Evolutionary conservation across 2,329 filamentous ascomycete genomes (phyloP), one percentile per base, ranked within the genome.

Genomic region (Chaetomiaceae sp.): DNA sequence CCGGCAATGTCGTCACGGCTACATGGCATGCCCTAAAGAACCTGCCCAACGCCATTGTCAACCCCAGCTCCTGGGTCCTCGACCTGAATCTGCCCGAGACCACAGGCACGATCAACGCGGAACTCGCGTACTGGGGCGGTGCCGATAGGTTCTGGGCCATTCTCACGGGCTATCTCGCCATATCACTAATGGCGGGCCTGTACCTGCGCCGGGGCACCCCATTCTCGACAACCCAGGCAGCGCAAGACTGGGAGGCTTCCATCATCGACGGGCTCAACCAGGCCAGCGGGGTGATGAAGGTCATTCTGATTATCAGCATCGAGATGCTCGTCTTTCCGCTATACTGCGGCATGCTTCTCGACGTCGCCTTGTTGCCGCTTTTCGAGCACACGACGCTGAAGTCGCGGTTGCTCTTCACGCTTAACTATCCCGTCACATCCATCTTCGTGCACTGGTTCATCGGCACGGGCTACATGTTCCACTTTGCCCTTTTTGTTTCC

Each of bases 381-480:
- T 99, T 99, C 66, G 86, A 90, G 58, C 78, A 85, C 57, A 86
- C 90, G 0, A 91, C 87, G 0, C 71, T 96, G 47, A 79, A 80
- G 58, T 90, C 89, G 7, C 83, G 94, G 20, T 73, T 95, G 47
- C 74, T 83, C 4, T 99, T 96, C 64, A 89, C 89, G 2, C 74
- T 82, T 50, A 78, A 83, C 56, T 90, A 86, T 56, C 94, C 94
- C 0, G 79, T 92, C 60, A 96, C 90, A 0, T 96, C 92, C 13
- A 82, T 95, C 13, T 99, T 99, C 67, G 87, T 97, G 48, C 94
- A 99, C 69, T 99, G 94, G 94, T 99, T 99, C 66, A 86, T 96
- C 52, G 94, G 94, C 44, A 99, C 94, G 3, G 95, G 91, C 58
- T 99, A 99, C 71, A 99, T 99, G 95, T 99, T 99, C 73, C 94